phyloP scores from a whole-genome alignment of 2,329 filamentous ascomycete genomes.

The Dactylonectria macrodidyma region DNA sequence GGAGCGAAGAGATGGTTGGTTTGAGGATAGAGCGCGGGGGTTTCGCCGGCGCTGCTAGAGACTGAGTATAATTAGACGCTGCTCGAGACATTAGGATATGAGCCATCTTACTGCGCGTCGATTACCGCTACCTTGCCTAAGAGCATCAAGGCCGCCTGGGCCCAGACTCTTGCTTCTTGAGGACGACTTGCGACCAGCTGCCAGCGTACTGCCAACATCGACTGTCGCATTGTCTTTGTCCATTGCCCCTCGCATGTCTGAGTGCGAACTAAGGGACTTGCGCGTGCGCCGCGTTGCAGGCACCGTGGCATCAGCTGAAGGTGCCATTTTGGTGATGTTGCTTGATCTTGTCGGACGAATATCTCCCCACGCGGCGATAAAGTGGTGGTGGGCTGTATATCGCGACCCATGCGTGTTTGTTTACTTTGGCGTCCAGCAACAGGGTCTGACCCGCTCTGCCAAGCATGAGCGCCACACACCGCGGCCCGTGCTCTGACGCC shows the following conservation, averaged over 20 bases:
- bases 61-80: conserved; percentile 57
- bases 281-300: conserved; percentile 72
- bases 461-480: conserved; percentile 28
- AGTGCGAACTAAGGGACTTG: conserved; percentile 79
- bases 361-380: conserved; percentile 43
- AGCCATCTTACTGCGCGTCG: conserved; percentile 77
- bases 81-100: conserved; percentile 17
- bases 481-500: conserved; percentile 27
- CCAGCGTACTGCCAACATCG: conserved; percentile 71
- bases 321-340: conserved; percentile 51
- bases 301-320: conserved; percentile 61
- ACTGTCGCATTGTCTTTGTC: conserved; percentile 87
- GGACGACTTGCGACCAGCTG: conserved; percentile 76
- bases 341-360: conserved; percentile 33
- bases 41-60: conserved; percentile 66
- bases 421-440: conserved; percentile 54
- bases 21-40: conserved; percentile 83
- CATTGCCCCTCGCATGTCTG: conserved; percentile 64
- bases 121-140: conserved; percentile 83
- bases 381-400: conserved; percentile 43
- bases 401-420: conserved; percentile 56
- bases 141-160: conserved; percentile 87
- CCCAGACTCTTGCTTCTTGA: conserved; percentile 96
- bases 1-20: conserved; percentile 77
- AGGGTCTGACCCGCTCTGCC: conserved; percentile 41